Conservation (phyloP, 2,329 filamentous ascomycete genomes). For the Epichloe festucae region DNA sequence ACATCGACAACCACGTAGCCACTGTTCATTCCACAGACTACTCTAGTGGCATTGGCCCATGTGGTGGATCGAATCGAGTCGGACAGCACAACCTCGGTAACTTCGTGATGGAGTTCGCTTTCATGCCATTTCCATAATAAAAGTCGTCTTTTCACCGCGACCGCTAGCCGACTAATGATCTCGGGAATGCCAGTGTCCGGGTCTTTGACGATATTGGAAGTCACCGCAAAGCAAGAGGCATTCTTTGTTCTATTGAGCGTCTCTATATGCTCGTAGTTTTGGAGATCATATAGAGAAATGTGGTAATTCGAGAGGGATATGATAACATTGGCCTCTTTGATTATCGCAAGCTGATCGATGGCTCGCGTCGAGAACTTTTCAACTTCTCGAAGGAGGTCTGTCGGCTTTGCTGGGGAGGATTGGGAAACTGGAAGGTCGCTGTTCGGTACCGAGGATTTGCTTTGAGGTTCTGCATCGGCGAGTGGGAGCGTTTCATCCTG, state of each 20-base stretch:
- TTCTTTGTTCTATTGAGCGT: conserved; percentile 73
- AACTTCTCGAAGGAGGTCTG: conserved; percentile 78
- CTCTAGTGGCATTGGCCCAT: conserved; percentile 76
- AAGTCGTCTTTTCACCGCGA: conserved; percentile 83
- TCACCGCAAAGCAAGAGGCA: conserved; percentile 81
- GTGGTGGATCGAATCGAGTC: conserved; percentile 80
- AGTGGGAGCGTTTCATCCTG: conserved; percentile 18
- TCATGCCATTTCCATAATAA: conserved; percentile 94
- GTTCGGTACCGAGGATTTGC: conserved; percentile 16
- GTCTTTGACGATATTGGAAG: conserved; percentile 91
- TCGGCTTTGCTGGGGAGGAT: conserved; percentile 36
- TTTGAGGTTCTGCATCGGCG: conserved; percentile 15
- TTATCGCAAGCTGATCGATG: conserved; percentile 85
- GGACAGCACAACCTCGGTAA: conserved; percentile 63
- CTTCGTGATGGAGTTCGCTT: conserved; percentile 67
- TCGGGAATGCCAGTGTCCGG: conserved; percentile 74
- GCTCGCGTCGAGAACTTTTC: conserved; percentile 87
- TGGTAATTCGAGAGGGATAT: conserved; percentile 84
- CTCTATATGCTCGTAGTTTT: conserved; percentile 72
- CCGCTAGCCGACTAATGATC: conserved; percentile 82
- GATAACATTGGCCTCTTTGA: conserved; percentile 87
- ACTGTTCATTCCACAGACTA: conserved; percentile 83
- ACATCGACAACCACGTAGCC: conserved; percentile 87
- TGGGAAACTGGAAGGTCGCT: conserved; percentile 17
- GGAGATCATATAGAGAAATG: conserved; percentile 79